phyloP scores from a whole-genome alignment of 306 rosid species.

The Erythrophleum fordii region DNA sequence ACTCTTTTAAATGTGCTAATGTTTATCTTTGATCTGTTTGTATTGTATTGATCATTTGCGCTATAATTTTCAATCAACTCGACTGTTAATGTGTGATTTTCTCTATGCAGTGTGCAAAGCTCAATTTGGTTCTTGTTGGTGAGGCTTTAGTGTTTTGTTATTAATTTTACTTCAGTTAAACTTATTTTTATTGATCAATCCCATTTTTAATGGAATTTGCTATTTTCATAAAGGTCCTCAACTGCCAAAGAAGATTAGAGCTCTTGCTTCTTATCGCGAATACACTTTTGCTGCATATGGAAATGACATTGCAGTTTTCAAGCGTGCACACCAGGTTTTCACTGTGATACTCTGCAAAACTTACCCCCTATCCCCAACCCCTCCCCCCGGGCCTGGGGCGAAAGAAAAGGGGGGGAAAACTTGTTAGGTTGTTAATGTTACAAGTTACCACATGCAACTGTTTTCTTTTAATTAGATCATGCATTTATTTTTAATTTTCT shows the following conservation, averaged over 20 bases:
- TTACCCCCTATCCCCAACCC: background rate
- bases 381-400: too few species aligned
- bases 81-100: background rate
- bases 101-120: constrained; percentile 81
- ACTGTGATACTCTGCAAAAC: background rate
- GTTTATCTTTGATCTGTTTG: background rate
- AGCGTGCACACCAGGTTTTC: constrained; percentile 82
- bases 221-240: constrained; percentile 66
- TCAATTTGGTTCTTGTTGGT: constrained; percentile 77
- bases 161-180: background rate
- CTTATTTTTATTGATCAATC: background rate
- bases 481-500: too few species aligned
- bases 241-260: constrained; percentile 82
- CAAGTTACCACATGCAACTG: background rate
- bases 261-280: constrained; percentile 86
- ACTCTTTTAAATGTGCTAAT: background rate
- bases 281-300: constrained; percentile 83
- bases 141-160: background rate
- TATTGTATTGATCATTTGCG: too few species aligned
- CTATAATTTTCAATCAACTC: constrained; percentile 11
- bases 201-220: background rate
- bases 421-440: background rate
- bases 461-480: background rate
- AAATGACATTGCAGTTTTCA: constrained; percentile 70
- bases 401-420: background rate